A percentile compares a stretch with the other conserved stretches of the same genome.
Conservation (phyloP, 495 filamentous ascomycete genomes). For the Penicillium salamii region DNA sequence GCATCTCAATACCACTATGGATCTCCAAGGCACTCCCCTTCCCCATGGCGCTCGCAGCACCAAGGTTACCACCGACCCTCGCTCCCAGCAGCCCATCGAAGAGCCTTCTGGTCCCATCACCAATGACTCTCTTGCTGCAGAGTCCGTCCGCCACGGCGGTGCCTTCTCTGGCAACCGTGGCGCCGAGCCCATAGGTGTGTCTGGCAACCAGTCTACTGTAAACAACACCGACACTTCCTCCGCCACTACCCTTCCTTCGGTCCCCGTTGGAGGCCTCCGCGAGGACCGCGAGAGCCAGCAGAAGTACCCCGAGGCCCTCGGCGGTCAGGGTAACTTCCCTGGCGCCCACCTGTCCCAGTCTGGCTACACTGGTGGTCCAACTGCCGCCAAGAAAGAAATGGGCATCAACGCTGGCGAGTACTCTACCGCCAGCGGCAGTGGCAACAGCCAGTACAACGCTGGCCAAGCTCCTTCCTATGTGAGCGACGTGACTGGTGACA, state of each 20-base stretch:
- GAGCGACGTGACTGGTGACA: constrained; percentile 29
- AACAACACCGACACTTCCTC: constrained; percentile 55
- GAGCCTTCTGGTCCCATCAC: constrained; percentile 57
- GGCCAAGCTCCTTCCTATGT: constrained; percentile 47
- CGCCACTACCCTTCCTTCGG: constrained; percentile 50
- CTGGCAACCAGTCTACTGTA: constrained; percentile 48
- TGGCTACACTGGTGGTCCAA: constrained; percentile 45
- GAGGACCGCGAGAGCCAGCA: constrained; percentile 43
- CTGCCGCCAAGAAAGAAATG: constrained; percentile 36
- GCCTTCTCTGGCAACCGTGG: constrained; percentile 51
- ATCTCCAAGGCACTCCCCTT: constrained; percentile 48
- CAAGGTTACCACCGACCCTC: constrained; percentile 53
- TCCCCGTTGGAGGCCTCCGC: constrained; percentile 45
- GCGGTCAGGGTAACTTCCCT: constrained; percentile 49
- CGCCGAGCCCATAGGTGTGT: constrained; percentile 46
- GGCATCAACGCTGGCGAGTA: constrained; percentile 26
- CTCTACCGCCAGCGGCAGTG: constrained; percentile 25
- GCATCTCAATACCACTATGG: constrained; percentile 32
- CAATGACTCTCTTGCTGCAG: constrained; percentile 64
- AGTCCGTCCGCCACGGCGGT: constrained; percentile 53
- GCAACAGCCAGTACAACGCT: constrained; percentile 27
- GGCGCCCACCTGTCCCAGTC: constrained; percentile 40
- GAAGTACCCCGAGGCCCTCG: constrained; percentile 48
- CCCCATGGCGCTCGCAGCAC: constrained; percentile 34
- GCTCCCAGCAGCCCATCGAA: constrained; percentile 37